Percentiles rank a stretch among this genome's conserved stretches.
Conservation (phyloP, 106 monocot genomes). For the Ottelia alismoides region DNA sequence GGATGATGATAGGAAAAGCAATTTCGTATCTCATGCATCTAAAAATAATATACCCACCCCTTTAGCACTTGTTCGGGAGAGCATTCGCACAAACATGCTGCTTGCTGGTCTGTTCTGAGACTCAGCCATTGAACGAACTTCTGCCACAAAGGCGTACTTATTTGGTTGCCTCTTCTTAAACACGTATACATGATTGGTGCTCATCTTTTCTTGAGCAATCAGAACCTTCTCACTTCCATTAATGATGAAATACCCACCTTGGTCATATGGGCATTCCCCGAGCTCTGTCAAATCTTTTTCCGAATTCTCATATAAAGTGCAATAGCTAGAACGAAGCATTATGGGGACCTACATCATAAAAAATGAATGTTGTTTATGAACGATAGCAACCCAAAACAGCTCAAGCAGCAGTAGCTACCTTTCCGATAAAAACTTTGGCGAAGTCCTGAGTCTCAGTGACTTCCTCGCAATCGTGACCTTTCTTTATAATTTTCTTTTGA, state of each 20-base stretch:
- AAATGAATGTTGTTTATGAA: not conserved
- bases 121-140: slow-evolving; percentile 97
- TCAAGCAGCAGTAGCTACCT: slow-evolving; percentile 26
- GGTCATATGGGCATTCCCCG: slow-evolving; percentile 93
- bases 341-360: slow-evolving; percentile 58
- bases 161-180: slow-evolving; percentile 99
- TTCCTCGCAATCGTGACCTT: slow-evolving; percentile 92
- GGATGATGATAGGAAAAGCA: not conserved
- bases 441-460: slow-evolving; percentile 87
- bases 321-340: slow-evolving; percentile 91
- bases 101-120: slow-evolving; percentile 93
- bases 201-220: slow-evolving; percentile 98
- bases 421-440: slow-evolving; percentile 92
- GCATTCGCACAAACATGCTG: slow-evolving; percentile 98
- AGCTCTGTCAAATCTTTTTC: slow-evolving; percentile 94
- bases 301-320: slow-evolving; percentile 81
- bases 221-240: slow-evolving; percentile 99
- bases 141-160: slow-evolving; percentile 90
- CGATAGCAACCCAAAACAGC: not conserved
- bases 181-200: slow-evolving; percentile 99
- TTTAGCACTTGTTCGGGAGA: slow-evolving; percentile 90
- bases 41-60: slow-evolving; percentile 41
- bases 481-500: slow-evolving; percentile 75
- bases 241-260: slow-evolving; percentile 94
- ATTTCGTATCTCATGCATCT: not conserved